Evolutionary conservation across 1,284 basidiomycete species (phyloP).

Genomic region (Cystobasidiaceae sp.): DNA sequence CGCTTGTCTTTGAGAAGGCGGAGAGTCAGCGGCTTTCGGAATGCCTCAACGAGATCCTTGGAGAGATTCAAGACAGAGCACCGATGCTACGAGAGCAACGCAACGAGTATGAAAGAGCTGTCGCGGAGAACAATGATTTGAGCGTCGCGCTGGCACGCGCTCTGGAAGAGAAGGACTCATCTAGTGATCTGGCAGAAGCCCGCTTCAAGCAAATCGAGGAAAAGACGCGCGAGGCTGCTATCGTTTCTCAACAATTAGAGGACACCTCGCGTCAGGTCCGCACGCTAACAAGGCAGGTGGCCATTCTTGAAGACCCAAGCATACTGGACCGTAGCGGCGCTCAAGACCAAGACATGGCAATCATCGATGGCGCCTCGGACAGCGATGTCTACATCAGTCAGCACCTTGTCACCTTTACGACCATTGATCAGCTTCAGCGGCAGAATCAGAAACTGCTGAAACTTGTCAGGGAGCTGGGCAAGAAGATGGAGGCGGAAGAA

Average conservation of each 20-base stretch:
- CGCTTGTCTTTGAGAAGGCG: constrained; percentile 65
- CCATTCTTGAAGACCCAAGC: constrained; percentile 71
- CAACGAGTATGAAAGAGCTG: constrained; percentile 71
- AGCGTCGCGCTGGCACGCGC: constrained; percentile 69
- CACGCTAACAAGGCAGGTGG: constrained; percentile 68
- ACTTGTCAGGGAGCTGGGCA: constrained; percentile 62
- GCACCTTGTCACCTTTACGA: constrained; percentile 81
- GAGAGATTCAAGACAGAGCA: constrained; percentile 81
- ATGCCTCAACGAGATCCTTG: constrained; percentile 63
- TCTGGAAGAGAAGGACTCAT: constrained; percentile 60
- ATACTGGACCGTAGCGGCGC: constrained; percentile 61
- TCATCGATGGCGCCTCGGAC: constrained; percentile 52
- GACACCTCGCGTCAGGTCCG: constrained; percentile 86
- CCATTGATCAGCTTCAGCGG: constrained; percentile 70
- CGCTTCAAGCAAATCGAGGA: constrained; percentile 39
- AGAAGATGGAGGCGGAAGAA: constrained; percentile 47
- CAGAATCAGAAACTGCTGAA: constrained; percentile 85
- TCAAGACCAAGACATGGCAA: constrained; percentile 46
- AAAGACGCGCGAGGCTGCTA: constrained; percentile 40
- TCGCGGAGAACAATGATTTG: constrained; percentile 70
- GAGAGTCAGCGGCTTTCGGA: constrained; percentile 77
- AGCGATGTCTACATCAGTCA: constrained; percentile 74
- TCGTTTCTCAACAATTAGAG: constrained; percentile 67
- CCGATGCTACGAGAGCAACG: constrained; percentile 81
- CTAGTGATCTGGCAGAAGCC: constrained; percentile 34